Evolutionary conservation across 2,329 filamentous ascomycete genomes (phyloP).

Genomic region (Atkinsonella hypoxylon): DNA sequence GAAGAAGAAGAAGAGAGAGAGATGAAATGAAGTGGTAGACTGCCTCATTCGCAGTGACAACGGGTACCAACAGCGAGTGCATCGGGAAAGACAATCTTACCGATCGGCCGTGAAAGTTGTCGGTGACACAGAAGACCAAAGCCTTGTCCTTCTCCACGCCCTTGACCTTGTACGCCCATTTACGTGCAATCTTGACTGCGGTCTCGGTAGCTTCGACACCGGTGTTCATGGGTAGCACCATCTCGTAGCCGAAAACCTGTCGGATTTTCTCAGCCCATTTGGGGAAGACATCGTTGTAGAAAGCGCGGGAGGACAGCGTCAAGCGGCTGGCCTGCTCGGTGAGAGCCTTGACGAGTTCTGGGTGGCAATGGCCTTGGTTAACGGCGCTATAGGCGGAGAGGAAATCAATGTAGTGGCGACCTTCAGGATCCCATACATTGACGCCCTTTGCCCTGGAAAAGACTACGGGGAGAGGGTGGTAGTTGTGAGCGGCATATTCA

Average conservation of each 20-base stretch:
- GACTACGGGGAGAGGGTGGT: slow-evolving; percentile 91
- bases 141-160: slow-evolving; percentile 76
- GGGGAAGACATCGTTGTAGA: slow-evolving; percentile 97
- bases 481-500: slow-evolving; percentile 90
- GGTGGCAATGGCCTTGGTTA: slow-evolving; percentile 97
- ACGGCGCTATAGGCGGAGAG: slow-evolving; percentile 96
- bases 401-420: slow-evolving; percentile 91
- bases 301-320: slow-evolving; percentile 86
- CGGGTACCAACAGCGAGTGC: neutral
- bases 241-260: slow-evolving; percentile 83
- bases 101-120: slow-evolving; percentile 95
- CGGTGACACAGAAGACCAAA: slow-evolving; percentile 67
- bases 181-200: slow-evolving; percentile 87
- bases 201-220: slow-evolving; percentile 95
- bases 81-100: slow-evolving; percentile 37
- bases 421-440: slow-evolving; percentile 95
- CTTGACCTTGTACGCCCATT: slow-evolving; percentile 98
- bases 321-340: slow-evolving; percentile 80
- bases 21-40: too few relatives aligned
- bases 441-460: slow-evolving; percentile 77
- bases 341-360: slow-evolving; percentile 83
- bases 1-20: too few relatives aligned
- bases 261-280: slow-evolving; percentile 90
- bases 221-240: slow-evolving; percentile 98
- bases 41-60: neutral